These are phyloP conservation scores for Chrysoporthe austroafricana DNA, from an alignment of 2,329 filamentous ascomycete species.

Conservation along the genomic window DNA sequence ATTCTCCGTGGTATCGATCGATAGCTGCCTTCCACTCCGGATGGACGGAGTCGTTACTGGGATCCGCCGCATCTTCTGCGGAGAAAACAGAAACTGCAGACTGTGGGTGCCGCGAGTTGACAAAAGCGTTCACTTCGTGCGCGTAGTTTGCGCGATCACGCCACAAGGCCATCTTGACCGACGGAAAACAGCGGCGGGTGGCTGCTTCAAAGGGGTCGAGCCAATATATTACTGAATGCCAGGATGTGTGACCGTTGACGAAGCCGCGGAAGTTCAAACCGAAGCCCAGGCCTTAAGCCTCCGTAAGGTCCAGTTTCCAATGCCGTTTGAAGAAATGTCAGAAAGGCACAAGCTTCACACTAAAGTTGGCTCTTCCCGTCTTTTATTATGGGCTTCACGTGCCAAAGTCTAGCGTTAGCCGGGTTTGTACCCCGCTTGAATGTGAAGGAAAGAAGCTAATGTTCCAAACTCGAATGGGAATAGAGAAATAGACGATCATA, in stretches of 20 bases:
- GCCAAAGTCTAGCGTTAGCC: no score
- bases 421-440: no score
- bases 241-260: no score
- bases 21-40: slow-evolving; percentile 9
- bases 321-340: no score
- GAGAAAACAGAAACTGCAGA: not conserved
- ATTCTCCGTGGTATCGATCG: slow-evolving; percentile 4
- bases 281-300: not conserved
- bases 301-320: no score
- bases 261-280: not conserved
- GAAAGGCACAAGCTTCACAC: no score
- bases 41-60: not conserved
- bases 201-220: not conserved
- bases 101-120: slow-evolving; percentile 1
- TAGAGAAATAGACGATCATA: no score
- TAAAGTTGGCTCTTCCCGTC: no score
- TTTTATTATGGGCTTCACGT: no score
- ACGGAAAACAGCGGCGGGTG: not conserved
- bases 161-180: slow-evolving; percentile 15
- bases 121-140: slow-evolving; percentile 8
- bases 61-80: not conserved
- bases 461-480: no score
- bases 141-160: not conserved
- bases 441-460: no score
- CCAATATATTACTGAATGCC: not conserved